Base-by-base conservation (phyloP, 1,284 basidiomycete species). In the Pseudozyma thailandica region DNA sequence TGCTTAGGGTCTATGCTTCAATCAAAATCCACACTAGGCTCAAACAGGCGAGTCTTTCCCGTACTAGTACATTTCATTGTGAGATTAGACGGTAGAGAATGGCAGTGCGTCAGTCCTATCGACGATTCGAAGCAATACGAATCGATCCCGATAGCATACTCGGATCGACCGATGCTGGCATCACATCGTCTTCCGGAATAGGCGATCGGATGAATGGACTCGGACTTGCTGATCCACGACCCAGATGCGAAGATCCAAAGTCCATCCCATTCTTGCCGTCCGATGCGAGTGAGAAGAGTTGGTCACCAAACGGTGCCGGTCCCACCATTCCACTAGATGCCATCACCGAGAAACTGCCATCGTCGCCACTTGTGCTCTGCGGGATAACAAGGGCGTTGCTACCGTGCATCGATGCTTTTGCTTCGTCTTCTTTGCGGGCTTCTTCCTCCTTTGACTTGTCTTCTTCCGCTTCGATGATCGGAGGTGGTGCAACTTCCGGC, bases 401-500 rank as follows among this genome's bases (percentile, higher is more conserved):
- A 20, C 68, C 68, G 23, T 71, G 68, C 60, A 64, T 64, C 50
- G 68, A 71, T 37, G 66, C 59, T 20, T 61, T 50, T 31, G 42
- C 64, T 33, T 69, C 60, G 21, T 69, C 60, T 37, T 73, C 64
- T 44, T 63, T 63, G 44, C 53, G 53, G 21, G 55, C 47, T 20
- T 63, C 66, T n/a, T 64, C 66, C 13, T 65, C 57, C 55, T 68
- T 63, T 15, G 55, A 28, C 49, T 61, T 70, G 49, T 65, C 68
- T 38, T 58, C 68, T 18, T 68, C 70, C 9, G 65, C 47, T 45
- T 79, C 68, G 26, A 79, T 59, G 48, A 79, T 76, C 30, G 77
- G 73, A 18, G 73, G 65, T 23, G 77, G 75, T 27, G 77, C 72
- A 9, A 75, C 72, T n/a, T 77, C 76, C 3, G 78, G 78, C 44